These are phyloP conservation scores for Phytopythium aichiense DNA, from an alignment of 352 stramenopile species.

Conservation along the genomic window DNA sequence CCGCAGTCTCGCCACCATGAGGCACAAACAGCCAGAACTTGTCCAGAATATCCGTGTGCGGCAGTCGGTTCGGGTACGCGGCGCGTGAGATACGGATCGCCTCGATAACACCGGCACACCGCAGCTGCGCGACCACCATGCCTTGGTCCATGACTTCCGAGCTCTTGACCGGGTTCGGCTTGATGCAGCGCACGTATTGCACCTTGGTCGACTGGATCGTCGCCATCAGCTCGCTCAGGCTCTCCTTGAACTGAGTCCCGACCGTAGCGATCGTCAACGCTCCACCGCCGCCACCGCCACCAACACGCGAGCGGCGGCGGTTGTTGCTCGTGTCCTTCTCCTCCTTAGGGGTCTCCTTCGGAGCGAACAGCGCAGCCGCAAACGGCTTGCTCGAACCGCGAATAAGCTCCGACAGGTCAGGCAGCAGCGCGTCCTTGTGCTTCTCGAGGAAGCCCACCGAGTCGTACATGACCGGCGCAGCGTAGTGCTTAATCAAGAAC, in stretches of 20 bases:
- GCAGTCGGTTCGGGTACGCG: slow-evolving; percentile 96
- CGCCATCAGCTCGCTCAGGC: slow-evolving; percentile 91
- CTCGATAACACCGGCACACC: slow-evolving; percentile 98
- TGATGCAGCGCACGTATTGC: slow-evolving; percentile 99
- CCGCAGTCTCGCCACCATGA: slow-evolving; percentile 40
- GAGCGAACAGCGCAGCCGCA: slow-evolving; percentile 43
- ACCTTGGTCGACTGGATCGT: slow-evolving; percentile 94
- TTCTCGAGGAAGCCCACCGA: slow-evolving; percentile 93
- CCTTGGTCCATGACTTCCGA: slow-evolving; percentile 80
- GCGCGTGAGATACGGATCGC: slow-evolving; percentile 97
- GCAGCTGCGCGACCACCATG: slow-evolving; percentile 94
- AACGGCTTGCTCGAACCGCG: slow-evolving; percentile 62
- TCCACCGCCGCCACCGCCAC: slow-evolving; percentile 29
- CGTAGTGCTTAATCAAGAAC: slow-evolving; percentile 95
- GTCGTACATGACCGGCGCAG: slow-evolving; percentile 90
- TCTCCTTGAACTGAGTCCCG: slow-evolving; percentile 84
- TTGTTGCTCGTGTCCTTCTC: slow-evolving; percentile 12
- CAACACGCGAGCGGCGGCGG: slow-evolving; percentile 1
- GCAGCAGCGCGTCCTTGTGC: slow-evolving; percentile 93
- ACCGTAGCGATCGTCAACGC: slow-evolving; percentile 61
- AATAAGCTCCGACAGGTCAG: slow-evolving; percentile 89
- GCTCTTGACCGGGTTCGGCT: slow-evolving; percentile 97
- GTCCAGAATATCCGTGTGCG: slow-evolving; percentile 82
- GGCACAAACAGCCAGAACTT: slow-evolving; percentile 85
- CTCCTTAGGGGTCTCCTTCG: slow-evolving; percentile 27